Evolutionary conservation across 163 green algal genomes (phyloP).

Genomic region (Chloromonas sp.): DNA sequence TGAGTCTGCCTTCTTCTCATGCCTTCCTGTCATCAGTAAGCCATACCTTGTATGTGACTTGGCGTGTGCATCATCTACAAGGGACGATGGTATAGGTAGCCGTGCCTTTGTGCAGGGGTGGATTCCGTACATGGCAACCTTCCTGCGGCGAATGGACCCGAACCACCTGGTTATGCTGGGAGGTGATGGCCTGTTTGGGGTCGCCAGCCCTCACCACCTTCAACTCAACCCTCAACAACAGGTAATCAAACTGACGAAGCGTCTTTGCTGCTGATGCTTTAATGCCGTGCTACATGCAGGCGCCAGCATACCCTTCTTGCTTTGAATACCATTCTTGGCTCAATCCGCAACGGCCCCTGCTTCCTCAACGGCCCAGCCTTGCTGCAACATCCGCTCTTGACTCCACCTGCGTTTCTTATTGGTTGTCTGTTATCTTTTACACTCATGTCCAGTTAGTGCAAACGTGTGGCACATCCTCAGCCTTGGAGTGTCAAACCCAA

Average conservation of each 20-base stretch:
- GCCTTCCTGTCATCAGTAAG: too few relatives aligned
- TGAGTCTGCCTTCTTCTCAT: too few relatives aligned
- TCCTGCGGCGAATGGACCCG: conserved; percentile 30
- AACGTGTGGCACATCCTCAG: too few relatives aligned
- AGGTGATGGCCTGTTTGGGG: conserved; percentile 9
- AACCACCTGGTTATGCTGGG: conserved; percentile 35
- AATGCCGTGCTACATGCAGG: background rate
- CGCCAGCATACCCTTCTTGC: background rate
- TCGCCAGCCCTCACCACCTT: conserved; percentile 23
- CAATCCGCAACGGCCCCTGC: too few relatives aligned
- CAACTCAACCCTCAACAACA: conserved; percentile 22
- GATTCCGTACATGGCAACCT: conserved; percentile 33
- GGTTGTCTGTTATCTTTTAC: background rate
- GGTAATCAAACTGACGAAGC: background rate
- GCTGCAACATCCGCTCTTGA: background rate
- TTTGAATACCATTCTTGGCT: background rate
- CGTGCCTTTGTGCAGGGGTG: conserved; percentile 18
- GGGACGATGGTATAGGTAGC: too few relatives aligned
- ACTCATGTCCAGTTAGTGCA: too few relatives aligned
- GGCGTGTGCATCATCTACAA: too few relatives aligned
- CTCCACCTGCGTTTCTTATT: background rate
- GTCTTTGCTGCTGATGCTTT: background rate
- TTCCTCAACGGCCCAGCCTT: too few relatives aligned
- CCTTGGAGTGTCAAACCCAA: too few relatives aligned
- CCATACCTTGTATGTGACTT: too few relatives aligned